Percentiles rank a stretch among this genome's conserved stretches.
Conservation (phyloP, 2,329 filamentous ascomycete genomes). For the Ophiostoma ulmi region DNA sequence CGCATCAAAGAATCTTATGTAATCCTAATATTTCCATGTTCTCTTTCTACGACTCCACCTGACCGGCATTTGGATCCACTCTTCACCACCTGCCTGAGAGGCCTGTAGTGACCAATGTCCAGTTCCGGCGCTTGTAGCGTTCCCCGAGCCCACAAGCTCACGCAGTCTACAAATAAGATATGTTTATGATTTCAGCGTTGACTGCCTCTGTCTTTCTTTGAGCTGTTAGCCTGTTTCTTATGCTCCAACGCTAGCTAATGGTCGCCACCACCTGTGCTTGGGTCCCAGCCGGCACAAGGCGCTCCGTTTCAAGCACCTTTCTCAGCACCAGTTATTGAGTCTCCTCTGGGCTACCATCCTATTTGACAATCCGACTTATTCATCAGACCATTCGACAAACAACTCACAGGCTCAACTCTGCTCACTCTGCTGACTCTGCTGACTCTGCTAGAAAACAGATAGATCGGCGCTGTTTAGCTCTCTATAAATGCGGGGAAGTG, state of each 20-base stretch:
- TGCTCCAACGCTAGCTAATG: not conserved
- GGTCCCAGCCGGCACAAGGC: not conserved
- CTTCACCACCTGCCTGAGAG: not conserved
- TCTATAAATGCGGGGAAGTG: conserved; percentile 26
- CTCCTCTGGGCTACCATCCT: not conserved
- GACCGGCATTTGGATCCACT: not conserved
- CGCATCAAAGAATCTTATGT: not conserved
- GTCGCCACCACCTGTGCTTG: not conserved
- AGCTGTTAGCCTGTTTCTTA: not conserved
- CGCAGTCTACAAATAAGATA: not conserved
- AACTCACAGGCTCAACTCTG: not conserved
- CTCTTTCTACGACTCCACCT: not conserved
- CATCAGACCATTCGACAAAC: not conserved
- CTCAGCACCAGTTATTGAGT: not conserved
- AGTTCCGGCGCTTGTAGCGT: not conserved
- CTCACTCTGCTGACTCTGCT: not conserved
- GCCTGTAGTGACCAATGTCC: not conserved
- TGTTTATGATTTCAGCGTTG: not conserved
- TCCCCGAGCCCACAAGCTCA: not conserved
- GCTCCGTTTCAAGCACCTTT: not conserved
- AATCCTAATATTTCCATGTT: not conserved
- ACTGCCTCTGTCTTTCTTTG: not conserved
- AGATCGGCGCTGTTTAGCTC: conserved; percentile 16
- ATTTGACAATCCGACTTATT: not conserved
- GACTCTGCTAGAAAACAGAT: not conserved